Evolutionary conservation across 805 yeast genomes (phyloP).

Genomic region (Cyberlindnera galapagoensis): DNA sequence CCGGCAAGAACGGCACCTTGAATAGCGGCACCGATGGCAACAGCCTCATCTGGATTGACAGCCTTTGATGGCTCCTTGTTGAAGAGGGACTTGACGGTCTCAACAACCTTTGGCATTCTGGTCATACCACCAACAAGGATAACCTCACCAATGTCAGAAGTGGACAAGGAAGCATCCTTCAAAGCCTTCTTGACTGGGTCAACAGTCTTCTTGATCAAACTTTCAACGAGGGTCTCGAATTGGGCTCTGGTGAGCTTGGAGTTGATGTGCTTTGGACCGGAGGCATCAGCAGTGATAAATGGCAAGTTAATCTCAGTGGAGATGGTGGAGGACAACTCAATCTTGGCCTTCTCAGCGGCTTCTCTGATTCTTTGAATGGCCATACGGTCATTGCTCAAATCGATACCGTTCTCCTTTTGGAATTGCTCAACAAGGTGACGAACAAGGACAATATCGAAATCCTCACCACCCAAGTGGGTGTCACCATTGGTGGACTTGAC

Average conservation of each 20-base stretch:
- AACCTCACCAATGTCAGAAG: conserved; percentile 68
- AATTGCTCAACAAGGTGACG: conserved; percentile 52
- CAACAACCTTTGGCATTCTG: conserved; percentile 76
- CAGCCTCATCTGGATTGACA: conserved; percentile 86
- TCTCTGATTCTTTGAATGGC: conserved; percentile 75
- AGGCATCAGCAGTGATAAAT: conserved; percentile 43
- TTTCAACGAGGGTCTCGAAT: conserved; percentile 61
- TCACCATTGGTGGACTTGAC: conserved; percentile 81
- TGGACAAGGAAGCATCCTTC: conserved; percentile 62
- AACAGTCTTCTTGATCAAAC: conserved; percentile 59
- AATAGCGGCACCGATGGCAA: conserved; percentile 84
- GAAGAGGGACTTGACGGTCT: conserved; percentile 55
- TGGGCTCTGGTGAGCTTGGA: conserved; percentile 57
- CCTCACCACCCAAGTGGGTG: conserved; percentile 83
- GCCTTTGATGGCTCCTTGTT: conserved; percentile 62
- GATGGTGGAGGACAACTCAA: conserved; percentile 63
- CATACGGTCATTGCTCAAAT: conserved; percentile 25
- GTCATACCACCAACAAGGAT: conserved; percentile 87
- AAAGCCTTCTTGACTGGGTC: conserved; percentile 74
- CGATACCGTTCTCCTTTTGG: conserved; percentile 37
- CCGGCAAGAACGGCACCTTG: conserved; percentile 86
- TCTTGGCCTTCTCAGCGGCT: conserved; percentile 74
- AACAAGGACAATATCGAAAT: conserved; percentile 64
- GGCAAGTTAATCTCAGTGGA: conserved; percentile 65
- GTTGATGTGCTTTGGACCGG: conserved; percentile 56